Evolutionary conservation across 352 stramenopile species (phyloP).

Genomic region (Globisporangium cylindrosporum): DNA sequence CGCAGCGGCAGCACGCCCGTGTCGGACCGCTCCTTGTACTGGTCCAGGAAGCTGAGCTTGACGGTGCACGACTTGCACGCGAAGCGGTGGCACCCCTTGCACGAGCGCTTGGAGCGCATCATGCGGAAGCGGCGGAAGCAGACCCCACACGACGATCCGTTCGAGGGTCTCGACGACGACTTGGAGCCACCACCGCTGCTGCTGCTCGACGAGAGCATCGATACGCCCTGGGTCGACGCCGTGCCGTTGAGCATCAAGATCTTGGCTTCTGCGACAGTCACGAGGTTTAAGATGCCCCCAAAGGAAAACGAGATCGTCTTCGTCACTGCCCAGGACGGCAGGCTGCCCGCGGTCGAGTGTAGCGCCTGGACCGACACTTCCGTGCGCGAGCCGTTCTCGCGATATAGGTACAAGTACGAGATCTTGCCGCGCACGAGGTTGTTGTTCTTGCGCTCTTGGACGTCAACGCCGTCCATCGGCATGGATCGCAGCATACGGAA

Average conservation of each 20-base stretch:
- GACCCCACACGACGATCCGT: constrained; percentile 26
- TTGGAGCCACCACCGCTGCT: neutral
- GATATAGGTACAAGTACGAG: constrained; percentile 36
- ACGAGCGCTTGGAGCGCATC: constrained; percentile 34
- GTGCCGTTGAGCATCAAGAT: constrained; percentile 27
- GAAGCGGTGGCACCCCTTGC: constrained; percentile 24
- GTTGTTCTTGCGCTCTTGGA: constrained; percentile 27
- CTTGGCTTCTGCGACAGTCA: constrained; percentile 28
- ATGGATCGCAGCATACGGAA: constrained; percentile 36
- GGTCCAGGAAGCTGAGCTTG: constrained; percentile 32
- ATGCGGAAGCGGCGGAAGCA: constrained; percentile 38
- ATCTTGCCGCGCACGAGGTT: constrained; percentile 38
- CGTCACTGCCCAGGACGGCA: constrained; percentile 34
- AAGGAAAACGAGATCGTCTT: constrained; percentile 41
- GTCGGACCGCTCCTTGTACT: constrained; percentile 28
- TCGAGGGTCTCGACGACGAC: constrained; percentile 8
- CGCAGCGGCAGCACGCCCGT: constrained; percentile 27
- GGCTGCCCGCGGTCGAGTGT: constrained; percentile 31
- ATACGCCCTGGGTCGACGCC: constrained; percentile 14
- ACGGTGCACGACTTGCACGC: constrained; percentile 35
- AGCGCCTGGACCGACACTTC: constrained; percentile 32
- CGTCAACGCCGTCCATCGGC: constrained; percentile 34
- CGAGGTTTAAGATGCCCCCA: constrained; percentile 33
- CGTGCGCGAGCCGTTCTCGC: constrained; percentile 31
- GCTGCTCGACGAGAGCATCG: constrained; percentile 5